phyloP scores from a whole-genome alignment of 2,329 filamentous ascomycete species.

The Fusarium nematophilum region DNA sequence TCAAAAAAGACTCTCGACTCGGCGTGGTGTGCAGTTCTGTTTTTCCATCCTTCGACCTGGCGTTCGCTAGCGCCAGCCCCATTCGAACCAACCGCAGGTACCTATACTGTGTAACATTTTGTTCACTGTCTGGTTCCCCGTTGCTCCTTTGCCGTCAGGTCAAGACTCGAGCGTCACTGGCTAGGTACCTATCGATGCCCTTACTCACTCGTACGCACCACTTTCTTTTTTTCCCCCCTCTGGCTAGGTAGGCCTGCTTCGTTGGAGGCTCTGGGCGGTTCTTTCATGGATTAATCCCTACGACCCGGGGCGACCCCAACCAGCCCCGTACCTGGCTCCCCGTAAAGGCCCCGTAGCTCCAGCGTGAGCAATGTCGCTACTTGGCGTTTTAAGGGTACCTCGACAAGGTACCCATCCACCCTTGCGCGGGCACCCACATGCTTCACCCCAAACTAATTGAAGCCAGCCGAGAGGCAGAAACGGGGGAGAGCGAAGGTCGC shows the following conservation, averaged over 20 bases:
- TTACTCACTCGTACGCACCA: conserved; percentile 6
- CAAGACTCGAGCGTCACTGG: conserved; percentile 7
- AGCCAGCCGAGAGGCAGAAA: conserved; percentile 39
- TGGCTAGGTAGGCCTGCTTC: too few relatives aligned
- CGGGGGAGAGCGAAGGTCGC: conserved; percentile 40
- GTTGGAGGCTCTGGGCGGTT: conserved; percentile 11
- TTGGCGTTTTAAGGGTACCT: conserved; percentile 41
- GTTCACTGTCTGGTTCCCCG: neutral
- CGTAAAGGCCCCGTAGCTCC: conserved; percentile 40
- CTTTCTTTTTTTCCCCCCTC: too few relatives aligned
- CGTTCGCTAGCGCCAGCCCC: conserved; percentile 39
- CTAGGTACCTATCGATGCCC: conserved; percentile 7
- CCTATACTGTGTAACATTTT: neutral
- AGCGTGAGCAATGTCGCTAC: conserved; percentile 40
- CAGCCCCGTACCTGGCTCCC: conserved; percentile 41
- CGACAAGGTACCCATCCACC: conserved; percentile 36
- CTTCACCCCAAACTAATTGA: conserved; percentile 37
- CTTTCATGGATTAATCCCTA: conserved; percentile 17
- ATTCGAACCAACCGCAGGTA: conserved; percentile 34
- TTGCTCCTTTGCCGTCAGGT: neutral
- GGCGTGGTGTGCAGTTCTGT: conserved; percentile 26
- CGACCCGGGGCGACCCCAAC: conserved; percentile 23
- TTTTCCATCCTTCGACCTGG: conserved; percentile 43
- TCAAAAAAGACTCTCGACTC: conserved; percentile 16
- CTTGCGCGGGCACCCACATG: conserved; percentile 32